These are phyloP conservation scores for Micromonas commoda DNA, from an alignment of 139 green algal species.

Conservation along the genomic window DNA sequence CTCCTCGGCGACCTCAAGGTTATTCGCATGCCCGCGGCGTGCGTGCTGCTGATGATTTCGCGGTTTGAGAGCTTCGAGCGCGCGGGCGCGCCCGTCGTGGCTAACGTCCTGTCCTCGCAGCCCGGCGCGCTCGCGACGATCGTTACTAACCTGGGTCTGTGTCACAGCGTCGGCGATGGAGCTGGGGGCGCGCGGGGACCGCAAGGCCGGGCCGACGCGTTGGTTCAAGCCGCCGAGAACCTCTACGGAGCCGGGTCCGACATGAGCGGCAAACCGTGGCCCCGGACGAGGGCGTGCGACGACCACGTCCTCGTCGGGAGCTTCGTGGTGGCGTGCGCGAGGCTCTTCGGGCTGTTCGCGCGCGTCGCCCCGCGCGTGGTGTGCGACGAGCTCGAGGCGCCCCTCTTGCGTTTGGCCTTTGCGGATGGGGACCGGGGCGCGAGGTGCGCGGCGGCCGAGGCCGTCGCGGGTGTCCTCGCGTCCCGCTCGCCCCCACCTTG, in stretches of 20 bases:
- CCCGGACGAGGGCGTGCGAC: neutral
- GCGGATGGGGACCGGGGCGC: slow-evolving; percentile 11
- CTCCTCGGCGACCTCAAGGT: slow-evolving; percentile 18
- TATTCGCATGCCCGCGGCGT: neutral
- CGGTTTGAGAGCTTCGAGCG: neutral
- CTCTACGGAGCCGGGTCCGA: slow-evolving; percentile 6
- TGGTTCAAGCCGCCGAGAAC: slow-evolving; percentile 14
- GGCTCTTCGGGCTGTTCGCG: neutral
- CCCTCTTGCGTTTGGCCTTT: neutral
- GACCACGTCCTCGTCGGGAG: neutral
- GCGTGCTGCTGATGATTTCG: slow-evolving; percentile 8
- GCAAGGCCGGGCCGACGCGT: neutral
- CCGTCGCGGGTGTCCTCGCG: slow-evolving; percentile 54
- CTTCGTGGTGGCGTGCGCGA: neutral
- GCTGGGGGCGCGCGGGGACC: neutral
- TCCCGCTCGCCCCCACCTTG: slow-evolving; percentile 16
- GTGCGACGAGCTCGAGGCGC: neutral
- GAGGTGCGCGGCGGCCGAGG: slow-evolving; percentile 50
- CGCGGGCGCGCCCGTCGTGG: neutral
- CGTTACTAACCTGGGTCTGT: neutral
- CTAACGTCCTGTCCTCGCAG: neutral
- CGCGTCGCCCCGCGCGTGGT: neutral
- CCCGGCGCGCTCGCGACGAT: neutral
- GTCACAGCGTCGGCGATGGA: neutral
- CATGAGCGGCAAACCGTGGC: neutral